Conservation (phyloP, 345 rosid species). For the Gossypium anomalum region DNA sequence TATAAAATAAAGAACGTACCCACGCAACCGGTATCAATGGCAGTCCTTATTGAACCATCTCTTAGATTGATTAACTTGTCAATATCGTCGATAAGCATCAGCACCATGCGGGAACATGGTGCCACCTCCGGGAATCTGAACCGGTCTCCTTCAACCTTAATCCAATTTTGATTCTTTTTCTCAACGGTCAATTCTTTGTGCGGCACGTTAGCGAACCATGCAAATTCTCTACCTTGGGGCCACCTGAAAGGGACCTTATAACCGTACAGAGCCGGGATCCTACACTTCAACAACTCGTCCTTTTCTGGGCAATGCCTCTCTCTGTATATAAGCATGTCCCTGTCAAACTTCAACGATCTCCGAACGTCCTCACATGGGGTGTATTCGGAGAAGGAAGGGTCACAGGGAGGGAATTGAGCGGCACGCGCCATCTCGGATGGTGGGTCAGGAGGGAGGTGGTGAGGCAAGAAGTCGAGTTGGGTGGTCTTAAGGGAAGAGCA, state of each 20-base stretch:
- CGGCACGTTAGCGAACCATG: conserved; percentile 90
- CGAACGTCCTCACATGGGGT: conserved; percentile 73
- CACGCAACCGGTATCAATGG: conserved; percentile 97
- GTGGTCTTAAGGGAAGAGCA: conserved; percentile 22
- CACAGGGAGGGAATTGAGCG: conserved; percentile 53
- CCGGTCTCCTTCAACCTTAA: conserved; percentile 55
- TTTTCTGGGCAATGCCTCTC: conserved; percentile 76
- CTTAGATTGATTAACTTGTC: conserved; percentile 69
- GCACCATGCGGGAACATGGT: conserved; percentile 95
- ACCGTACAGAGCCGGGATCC: conserved; percentile 77
- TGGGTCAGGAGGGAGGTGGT: conserved; percentile 50
- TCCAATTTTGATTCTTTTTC: conserved; percentile 92
- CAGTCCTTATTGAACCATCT: conserved; percentile 85
- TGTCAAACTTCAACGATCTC: conserved; percentile 51
- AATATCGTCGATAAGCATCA: conserved; percentile 72
- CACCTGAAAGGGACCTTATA: conserved; percentile 71
- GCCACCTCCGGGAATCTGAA: conserved; percentile 89
- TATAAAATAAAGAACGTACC: conserved; percentile 42
- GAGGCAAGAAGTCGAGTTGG: conserved; percentile 49
- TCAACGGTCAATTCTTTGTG: conserved; percentile 81
- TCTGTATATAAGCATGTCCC: conserved; percentile 57
- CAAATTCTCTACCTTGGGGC: conserved; percentile 82
- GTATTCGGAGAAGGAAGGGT: conserved; percentile 43
- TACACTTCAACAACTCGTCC: conserved; percentile 48
- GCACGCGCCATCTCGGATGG: conserved; percentile 36